Conservation (phyloP, 306 rosid species). For the Ceratonia siliqua region DNA sequence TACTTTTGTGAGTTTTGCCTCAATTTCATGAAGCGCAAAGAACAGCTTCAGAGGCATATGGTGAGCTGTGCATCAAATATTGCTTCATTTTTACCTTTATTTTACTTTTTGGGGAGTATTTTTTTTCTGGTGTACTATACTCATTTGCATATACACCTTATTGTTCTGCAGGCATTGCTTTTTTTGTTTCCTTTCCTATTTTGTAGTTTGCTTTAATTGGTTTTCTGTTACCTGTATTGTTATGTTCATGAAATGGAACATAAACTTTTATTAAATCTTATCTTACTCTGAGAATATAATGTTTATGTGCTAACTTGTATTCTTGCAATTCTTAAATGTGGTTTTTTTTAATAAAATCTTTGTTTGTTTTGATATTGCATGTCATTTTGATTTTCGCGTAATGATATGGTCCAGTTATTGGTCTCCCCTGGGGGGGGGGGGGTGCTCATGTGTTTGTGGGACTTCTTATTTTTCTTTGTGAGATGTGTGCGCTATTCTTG, state of each 20-base stretch:
- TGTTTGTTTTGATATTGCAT: background rate
- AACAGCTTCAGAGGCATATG: slow-evolving; percentile 99
- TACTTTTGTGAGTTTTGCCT: slow-evolving; percentile 97
- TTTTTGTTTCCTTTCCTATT: background rate
- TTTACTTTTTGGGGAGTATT: slow-evolving; percentile 17
- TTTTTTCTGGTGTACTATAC: slow-evolving; percentile 8
- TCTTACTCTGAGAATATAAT: background rate
- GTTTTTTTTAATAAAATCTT: background rate
- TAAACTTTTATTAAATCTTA: background rate
- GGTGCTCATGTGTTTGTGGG: no score
- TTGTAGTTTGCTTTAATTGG: slow-evolving; percentile 10
- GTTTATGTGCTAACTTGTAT: background rate
- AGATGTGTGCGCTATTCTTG: background rate
- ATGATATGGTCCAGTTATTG: background rate
- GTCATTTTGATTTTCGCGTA: background rate
- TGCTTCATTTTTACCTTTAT: slow-evolving; percentile 3
- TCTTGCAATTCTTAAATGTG: background rate
- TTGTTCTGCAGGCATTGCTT: background rate
- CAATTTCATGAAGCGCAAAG: slow-evolving; percentile 98
- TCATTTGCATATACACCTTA: slow-evolving; percentile 1
- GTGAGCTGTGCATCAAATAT: slow-evolving; percentile 61
- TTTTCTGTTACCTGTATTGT: background rate
- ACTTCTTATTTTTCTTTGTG: no score
- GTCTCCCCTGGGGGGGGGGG: no score
- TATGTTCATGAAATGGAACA: background rate